Base-by-base conservation (phyloP, 2,329 filamentous ascomycete genomes). In the Myriosclerotinia scirpicola region DNA sequence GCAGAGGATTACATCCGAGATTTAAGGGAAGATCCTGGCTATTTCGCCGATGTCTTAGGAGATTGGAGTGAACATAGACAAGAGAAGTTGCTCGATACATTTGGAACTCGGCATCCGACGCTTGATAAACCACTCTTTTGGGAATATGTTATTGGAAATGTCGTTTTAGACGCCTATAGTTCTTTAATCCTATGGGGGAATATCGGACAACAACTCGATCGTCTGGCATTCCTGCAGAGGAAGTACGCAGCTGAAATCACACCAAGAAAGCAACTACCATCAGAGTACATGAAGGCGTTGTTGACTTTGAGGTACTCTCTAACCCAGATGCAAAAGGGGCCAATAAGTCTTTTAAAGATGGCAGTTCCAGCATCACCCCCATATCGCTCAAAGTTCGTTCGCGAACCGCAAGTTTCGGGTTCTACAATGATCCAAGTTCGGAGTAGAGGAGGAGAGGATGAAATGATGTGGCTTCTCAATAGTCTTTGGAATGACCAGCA, bases 1-100 rank as follows among this genome's bases (percentile, higher is more conserved):
- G 79, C 80, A 0, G 80, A 85, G 65, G 85, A 88, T 73, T 83
- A 87, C 69, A 54, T 87, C 85, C 85, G 72, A 11, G 81, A 84
- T 1, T 71, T 72, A 38, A 78, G 76, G n/a, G 54, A 55, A 40
- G 54, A 55, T 17, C 54, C 54, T 40, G 54, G 54, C n/a, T 55
- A 26, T 40, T 55, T 55, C 38, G 54, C 36, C 1, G 54, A 55
- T 9, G n/a, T 40, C 15, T 0, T 55, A 14, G 36, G n/a, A 17
- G 54, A 55, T 9, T 40, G 36, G 54, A 55, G 54, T 30, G 82
- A 85, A 15, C 85, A 87, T 70, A 76, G 79, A 0, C 73, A 75
- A 11, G 80, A 84, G 58, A 73, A 77, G 64, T 22, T 84, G 22
- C 78, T 73, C n/a, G 82, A 84, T 63, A 69, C 65, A 0, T 36